Evolutionary conservation across 208 protist genomes (phyloP).

Genomic region (Trypanosoma theileri): DNA sequence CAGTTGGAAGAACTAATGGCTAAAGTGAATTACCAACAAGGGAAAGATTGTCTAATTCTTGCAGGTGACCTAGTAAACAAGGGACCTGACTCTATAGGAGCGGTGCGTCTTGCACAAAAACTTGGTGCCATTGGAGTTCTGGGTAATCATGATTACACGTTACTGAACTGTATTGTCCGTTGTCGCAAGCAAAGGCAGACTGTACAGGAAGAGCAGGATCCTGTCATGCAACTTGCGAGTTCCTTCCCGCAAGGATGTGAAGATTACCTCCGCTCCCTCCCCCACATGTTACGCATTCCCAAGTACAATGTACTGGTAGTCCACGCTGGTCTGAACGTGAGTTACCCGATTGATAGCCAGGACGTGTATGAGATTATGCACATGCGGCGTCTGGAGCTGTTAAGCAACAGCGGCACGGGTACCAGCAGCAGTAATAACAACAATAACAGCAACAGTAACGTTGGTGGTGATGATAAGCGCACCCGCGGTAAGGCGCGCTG

Average conservation of each 20-base stretch:
- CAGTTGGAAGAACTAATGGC: conserved; percentile 77
- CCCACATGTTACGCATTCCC: conserved; percentile 85
- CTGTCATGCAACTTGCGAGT: conserved; percentile 74
- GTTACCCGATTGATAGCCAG: conserved; percentile 59
- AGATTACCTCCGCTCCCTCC: conserved; percentile 77
- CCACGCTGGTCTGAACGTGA: conserved; percentile 81
- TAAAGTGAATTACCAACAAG: conserved; percentile 77
- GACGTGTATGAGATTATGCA: conserved; percentile 84
- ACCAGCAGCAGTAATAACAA: no score
- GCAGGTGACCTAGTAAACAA: conserved; percentile 91
- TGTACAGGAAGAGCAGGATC: conserved; percentile 61
- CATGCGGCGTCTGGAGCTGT: conserved; percentile 60
- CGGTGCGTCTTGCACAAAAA: conserved; percentile 59
- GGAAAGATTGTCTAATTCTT: conserved; percentile 76
- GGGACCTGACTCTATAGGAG: conserved; percentile 81
- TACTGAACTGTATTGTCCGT: conserved; percentile 62
- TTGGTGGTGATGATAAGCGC: conserved; percentile 27
- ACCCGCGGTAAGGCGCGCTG: conserved; percentile 30
- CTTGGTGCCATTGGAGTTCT: conserved; percentile 79
- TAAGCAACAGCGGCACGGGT: no score
- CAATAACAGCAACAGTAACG: neutral
- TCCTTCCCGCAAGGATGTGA: conserved; percentile 72
- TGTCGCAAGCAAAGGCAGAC: conserved; percentile 37
- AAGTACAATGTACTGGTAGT: conserved; percentile 80
- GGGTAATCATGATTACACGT: conserved; percentile 90